Evolutionary conservation across 2,329 filamentous ascomycete species (phyloP), one percentile per base, ranked within the genome.

Genomic region (Aspergillus phoenicis): DNA sequence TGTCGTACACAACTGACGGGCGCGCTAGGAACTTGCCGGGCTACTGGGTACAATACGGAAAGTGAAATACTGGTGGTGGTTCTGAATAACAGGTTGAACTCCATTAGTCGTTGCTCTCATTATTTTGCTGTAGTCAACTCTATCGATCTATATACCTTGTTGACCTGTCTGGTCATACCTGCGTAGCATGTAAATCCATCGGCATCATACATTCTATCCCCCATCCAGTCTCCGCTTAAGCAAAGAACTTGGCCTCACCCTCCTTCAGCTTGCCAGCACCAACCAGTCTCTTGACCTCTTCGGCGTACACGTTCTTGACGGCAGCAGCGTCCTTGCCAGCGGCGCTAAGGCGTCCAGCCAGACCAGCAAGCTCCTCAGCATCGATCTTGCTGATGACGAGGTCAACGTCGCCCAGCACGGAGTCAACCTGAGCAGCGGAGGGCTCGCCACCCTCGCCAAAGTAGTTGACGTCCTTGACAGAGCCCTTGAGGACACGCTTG

Each of bases 381-480:
- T 97, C 93, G 68, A 97, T 88, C 86, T 94, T 96, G 79, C 84
- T 83, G 81, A 97, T 92, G 63, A 99, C 80, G 22, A 89, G 81
- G 73, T 99, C 96, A 52, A 96, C 91, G 68, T 97, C 94, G 70
- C 85, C 85, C 39, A 98, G 84, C 1, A 95, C 91, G 33, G 84
- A 81, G 73, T 98, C 93, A 68, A 99, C 91, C 74, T 91, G 87
- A 10, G 86, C 81, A 13, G 91, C 83, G n/a, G 90, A 85, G 26
- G 89, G 82, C 62, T 93, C 90, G 58, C 88, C 90, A 48, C 85
- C 81, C 20, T 82, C 82, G 60, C 83, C 84, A 78, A 99, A 97
- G 87, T 99, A 99, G 85, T 97, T 97, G 72, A 91, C 93, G 69
- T 99, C 95, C 85, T 99, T 99, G 80, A 94, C 91, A 67, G 91